Evolutionary conservation across 2,329 filamentous ascomycete species (phyloP).

Genomic region (Cladosporium sp.): DNA sequence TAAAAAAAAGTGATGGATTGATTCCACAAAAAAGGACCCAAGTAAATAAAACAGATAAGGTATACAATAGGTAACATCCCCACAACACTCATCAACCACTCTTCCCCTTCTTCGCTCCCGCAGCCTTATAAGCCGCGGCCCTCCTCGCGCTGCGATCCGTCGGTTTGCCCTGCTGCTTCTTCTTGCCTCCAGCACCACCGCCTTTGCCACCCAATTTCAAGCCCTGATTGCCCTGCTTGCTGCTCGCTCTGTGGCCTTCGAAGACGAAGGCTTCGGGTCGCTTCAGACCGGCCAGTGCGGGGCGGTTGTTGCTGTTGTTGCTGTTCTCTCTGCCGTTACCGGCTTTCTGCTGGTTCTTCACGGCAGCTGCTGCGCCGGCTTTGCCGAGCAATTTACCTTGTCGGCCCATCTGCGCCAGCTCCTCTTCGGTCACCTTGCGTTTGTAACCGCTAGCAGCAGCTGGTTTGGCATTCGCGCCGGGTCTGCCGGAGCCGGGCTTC

Average conservation of each 20-base stretch:
- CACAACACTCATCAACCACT: background rate
- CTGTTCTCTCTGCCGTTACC: background rate
- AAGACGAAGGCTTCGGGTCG: conserved; percentile 71
- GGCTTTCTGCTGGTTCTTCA: conserved; percentile 20
- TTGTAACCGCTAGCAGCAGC: conserved; percentile 51
- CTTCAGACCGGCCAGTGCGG: conserved; percentile 38
- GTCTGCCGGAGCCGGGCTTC: conserved; percentile 30
- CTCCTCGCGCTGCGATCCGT: conserved; percentile 41
- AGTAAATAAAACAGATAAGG: too few relatives aligned
- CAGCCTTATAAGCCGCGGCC: conserved; percentile 44
- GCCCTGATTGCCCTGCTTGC: conserved; percentile 61
- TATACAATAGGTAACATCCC: too few relatives aligned
- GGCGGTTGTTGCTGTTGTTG: background rate
- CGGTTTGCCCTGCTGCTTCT: conserved; percentile 43
- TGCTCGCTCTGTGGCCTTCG: conserved; percentile 71
- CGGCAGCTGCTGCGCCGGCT: conserved; percentile 53
- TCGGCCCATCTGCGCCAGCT: conserved; percentile 68
- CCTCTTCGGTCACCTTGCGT: conserved; percentile 65
- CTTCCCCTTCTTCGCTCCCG: conserved; percentile 31
- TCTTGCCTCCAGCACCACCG: background rate
- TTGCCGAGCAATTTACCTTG: conserved; percentile 70
- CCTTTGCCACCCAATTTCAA: conserved; percentile 54
- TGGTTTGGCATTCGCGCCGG: conserved; percentile 21
- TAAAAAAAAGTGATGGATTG: too few relatives aligned
- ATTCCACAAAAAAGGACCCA: too few relatives aligned